Conservation (phyloP, 1,139 yeast species). For the Diutina siamensis region DNA sequence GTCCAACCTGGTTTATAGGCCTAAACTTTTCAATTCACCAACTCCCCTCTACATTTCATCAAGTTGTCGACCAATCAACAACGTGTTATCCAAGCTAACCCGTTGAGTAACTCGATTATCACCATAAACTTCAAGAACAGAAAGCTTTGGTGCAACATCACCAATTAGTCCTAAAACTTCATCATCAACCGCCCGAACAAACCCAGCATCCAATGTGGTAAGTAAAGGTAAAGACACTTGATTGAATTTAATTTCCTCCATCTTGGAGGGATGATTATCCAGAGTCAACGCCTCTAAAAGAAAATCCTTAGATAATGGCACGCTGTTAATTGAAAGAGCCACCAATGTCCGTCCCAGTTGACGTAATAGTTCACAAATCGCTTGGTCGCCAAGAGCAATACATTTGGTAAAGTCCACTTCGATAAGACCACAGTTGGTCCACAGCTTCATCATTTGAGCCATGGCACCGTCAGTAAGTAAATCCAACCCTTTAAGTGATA, state of each 20-base stretch:
- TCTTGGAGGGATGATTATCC: slow-evolving; percentile 22
- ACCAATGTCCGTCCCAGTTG: slow-evolving; percentile 62
- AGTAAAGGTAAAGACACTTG: slow-evolving; percentile 36
- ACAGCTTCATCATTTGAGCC: slow-evolving; percentile 21
- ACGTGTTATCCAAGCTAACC: slow-evolving; percentile 39
- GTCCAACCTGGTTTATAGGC: too few relatives aligned
- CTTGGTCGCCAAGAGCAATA: slow-evolving; percentile 47
- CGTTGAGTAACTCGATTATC: slow-evolving; percentile 53
- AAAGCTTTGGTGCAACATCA: slow-evolving; percentile 45
- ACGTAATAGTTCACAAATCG: slow-evolving; percentile 44
- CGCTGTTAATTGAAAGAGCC: slow-evolving; percentile 60
- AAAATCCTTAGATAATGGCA: slow-evolving; percentile 42
- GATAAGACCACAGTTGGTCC: slow-evolving; percentile 42
- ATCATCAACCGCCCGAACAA: slow-evolving; percentile 66
- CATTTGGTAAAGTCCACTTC: slow-evolving; percentile 59
- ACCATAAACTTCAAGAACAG: slow-evolving; percentile 69
- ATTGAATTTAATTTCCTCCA: slow-evolving; percentile 11
- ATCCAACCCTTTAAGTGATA: slow-evolving; percentile 45
- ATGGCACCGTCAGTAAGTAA: slow-evolving; percentile 60
- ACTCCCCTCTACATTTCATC: too few relatives aligned
- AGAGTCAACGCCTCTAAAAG: slow-evolving; percentile 31
- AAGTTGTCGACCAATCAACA: slow-evolving; percentile 61
- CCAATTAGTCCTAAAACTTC: slow-evolving; percentile 42
- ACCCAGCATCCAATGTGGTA: slow-evolving; percentile 60
- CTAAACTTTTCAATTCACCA: too few relatives aligned